These are phyloP conservation scores for Diatrype stigma DNA, from an alignment of 2,329 filamentous ascomycete species.

Conservation along the genomic window DNA sequence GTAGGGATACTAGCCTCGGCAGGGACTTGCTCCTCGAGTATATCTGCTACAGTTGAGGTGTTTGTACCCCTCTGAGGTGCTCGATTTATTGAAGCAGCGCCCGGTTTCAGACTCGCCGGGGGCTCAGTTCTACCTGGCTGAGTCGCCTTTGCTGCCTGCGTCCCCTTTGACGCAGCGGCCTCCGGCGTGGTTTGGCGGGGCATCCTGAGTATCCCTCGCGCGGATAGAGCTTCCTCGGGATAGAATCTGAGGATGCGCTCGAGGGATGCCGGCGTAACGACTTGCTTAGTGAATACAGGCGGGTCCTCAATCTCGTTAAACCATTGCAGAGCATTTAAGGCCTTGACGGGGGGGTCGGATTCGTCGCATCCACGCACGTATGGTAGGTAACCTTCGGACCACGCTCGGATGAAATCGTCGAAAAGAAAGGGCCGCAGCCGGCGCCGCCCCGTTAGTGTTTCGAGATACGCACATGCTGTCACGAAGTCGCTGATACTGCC, in stretches of 20 bases:
- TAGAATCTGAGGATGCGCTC: constrained; percentile 22
- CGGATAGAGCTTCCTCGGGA: constrained; percentile 17
- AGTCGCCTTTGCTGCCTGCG: neutral
- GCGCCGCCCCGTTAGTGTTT: constrained; percentile 14
- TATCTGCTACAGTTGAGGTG: neutral
- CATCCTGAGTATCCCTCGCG: constrained; percentile 8
- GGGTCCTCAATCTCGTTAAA: constrained; percentile 29
- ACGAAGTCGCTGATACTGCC: constrained; percentile 27
- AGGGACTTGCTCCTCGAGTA: neutral
- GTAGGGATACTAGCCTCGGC: neutral
- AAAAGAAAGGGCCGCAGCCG: constrained; percentile 26
- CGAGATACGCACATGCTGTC: constrained; percentile 26
- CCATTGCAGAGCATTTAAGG: constrained; percentile 27
- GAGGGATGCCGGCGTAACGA: constrained; percentile 27
- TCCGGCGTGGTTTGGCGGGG: constrained; percentile 2
- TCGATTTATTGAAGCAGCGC: neutral
- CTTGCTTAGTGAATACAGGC: constrained; percentile 19
- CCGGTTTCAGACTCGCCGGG: neutral
- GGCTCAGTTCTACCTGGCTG: neutral
- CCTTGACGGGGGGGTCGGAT: constrained; percentile 13
- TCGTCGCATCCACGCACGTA: constrained; percentile 26
- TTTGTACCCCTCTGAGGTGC: neutral
- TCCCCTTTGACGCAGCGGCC: neutral
- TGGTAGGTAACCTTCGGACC: constrained; percentile 25
- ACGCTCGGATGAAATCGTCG: constrained; percentile 32